Evolutionary conservation across 768 basidiomycete species (phyloP).

Genomic region (Tylopilus sp.): DNA sequence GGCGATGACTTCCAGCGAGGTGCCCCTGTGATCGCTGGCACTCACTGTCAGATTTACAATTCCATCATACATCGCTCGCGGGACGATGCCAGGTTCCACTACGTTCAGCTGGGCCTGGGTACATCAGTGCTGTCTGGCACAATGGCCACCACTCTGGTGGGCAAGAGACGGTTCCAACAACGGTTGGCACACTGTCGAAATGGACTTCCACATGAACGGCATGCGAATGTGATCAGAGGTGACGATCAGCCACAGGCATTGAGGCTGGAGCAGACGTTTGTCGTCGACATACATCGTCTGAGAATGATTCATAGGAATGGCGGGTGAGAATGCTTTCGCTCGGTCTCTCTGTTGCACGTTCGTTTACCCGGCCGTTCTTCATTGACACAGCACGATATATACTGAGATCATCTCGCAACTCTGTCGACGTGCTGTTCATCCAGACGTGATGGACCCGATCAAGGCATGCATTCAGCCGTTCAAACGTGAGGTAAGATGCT

Average conservation of each 20-base stretch:
- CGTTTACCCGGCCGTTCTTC: no score
- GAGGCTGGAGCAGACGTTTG: neutral
- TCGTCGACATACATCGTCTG: neutral
- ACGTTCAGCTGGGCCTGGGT: neutral
- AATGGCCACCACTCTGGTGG: no score
- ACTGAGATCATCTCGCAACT: neutral
- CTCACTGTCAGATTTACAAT: neutral
- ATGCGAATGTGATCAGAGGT: neutral
- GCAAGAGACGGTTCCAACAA: neutral
- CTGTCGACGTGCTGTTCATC: neutral
- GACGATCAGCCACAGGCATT: neutral
- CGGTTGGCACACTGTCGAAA: no score
- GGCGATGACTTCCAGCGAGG: neutral
- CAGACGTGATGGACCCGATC: neutral
- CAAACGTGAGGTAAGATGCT: neutral
- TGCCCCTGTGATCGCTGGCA: neutral
- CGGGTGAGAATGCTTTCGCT: no score
- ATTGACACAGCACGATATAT: neutral
- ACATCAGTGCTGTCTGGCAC: neutral
- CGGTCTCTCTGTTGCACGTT: no score
- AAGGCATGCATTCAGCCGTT: neutral
- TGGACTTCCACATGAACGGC: neutral
- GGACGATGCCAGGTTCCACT: neutral
- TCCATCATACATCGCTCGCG: neutral
- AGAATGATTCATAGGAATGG: no score